Evolutionary conservation across 768 basidiomycete genomes (phyloP).

Genomic region (Scleroderma citrinum): DNA sequence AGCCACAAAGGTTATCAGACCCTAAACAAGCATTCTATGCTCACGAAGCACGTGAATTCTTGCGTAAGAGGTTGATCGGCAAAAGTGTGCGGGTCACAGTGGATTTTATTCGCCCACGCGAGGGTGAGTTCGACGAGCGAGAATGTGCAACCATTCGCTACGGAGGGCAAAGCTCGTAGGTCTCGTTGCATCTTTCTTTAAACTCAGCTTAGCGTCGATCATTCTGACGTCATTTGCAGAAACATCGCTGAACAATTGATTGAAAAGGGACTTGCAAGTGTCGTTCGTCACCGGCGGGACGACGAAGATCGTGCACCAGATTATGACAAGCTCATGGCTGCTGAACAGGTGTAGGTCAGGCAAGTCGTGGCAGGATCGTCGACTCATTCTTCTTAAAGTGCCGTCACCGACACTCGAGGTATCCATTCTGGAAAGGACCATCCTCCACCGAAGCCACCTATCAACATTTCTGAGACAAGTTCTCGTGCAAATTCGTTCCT

Average conservation of each 20-base stretch:
- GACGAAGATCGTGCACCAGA: slow-evolving; percentile 96
- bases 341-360: slow-evolving; percentile 76
- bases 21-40: slow-evolving; percentile 84
- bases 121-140: slow-evolving; percentile 91
- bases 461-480: slow-evolving; percentile 86
- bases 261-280: slow-evolving; percentile 87
- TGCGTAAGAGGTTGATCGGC: slow-evolving; percentile 89
- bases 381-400: slow-evolving; percentile 40
- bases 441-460: slow-evolving; percentile 68
- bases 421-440: slow-evolving; percentile 92
- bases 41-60: slow-evolving; percentile 88
- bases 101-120: slow-evolving; percentile 86
- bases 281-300: slow-evolving; percentile 88
- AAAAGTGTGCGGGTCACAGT: slow-evolving; percentile 77
- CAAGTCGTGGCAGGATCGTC: neutral
- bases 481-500: slow-evolving; percentile 82
- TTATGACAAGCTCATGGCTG: slow-evolving; percentile 92
- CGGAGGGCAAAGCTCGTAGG: slow-evolving; percentile 75
- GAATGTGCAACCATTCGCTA: slow-evolving; percentile 88
- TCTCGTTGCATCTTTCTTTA: neutral
- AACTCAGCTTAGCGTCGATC: neutral
- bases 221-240: slow-evolving; percentile 33
- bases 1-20: slow-evolving; percentile 60
- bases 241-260: slow-evolving; percentile 91
- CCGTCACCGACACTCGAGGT: slow-evolving; percentile 69